Base-by-base conservation (phyloP, 495 filamentous ascomycete species). In the Trypethelium eluteriae region DNA sequence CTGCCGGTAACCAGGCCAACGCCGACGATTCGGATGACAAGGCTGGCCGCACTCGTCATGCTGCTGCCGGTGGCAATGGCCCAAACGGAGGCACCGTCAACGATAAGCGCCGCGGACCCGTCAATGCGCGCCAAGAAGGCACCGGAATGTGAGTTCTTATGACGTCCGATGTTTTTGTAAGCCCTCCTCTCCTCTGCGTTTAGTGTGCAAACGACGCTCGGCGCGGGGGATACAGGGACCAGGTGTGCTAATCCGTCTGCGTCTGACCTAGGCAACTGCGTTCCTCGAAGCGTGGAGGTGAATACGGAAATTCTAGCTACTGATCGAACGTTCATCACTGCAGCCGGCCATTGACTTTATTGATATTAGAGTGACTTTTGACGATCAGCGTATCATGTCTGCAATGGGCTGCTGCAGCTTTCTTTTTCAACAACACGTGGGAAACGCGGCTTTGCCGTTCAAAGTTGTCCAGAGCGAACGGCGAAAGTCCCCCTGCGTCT, bases 111-210 rank as follows among this genome's bases (percentile, higher is more conserved):
- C 72, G 71, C 39, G 74, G 76, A 56, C 73, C 71, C 36, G 72
- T 78, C 72, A 74, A 76, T 66, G 53, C 74, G 64, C 74, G 76
- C 86, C 88, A 72, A 84, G 86, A 80, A 85, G 90, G 79, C 87
- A 92, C 77, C 90, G 92, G 94, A 89, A 98, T 98, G 94, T 98
- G 91, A 96, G 94, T 96, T 84, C 84, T 83, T 84, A 85, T 80
- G 80, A 75, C 69, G 85, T 81, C 82, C 84, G 89, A 91, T 59
- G 18, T 90, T 89, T 89, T 91, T 88, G 90, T 93, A 94, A 93
- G 91, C 87, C 91, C 88, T 88, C 81, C 82, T 82, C 85, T 88
- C 86, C 85, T 88, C 88, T 88, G 86, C 88, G 87, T 92, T 88
- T 89, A 83, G 85, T 91, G 86, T 82, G 84, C 82, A 80, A 59